Base-by-base conservation (phyloP, 2,329 filamentous ascomycete genomes). In the Fusarium chaquense region DNA sequence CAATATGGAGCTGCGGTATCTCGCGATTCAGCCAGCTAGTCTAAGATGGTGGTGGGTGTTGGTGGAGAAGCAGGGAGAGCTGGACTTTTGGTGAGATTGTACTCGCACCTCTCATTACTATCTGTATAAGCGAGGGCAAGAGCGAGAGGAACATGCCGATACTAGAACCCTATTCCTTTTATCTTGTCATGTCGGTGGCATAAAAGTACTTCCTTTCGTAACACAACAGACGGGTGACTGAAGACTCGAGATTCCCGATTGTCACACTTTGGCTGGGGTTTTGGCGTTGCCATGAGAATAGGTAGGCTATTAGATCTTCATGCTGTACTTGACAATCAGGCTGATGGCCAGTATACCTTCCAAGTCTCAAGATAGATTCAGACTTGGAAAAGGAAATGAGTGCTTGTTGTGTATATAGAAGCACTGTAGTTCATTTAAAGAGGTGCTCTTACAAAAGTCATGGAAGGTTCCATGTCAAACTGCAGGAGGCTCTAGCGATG, bases 221-320 rank as follows among this genome's bases (percentile, higher is more conserved):
- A 10, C 30, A 61, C 43, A 5, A 33, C 11, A 40, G 43, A 12
- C 22, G 43, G 41, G 40, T 38, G 26, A 30, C 28, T 65, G 26
- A 47, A 43, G 43, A 60, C 62, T 65, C 41, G 62, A 65, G 43
- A 28, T 53, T 60, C 20, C 54, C 24, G 20, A 33, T 55, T 20
- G 41, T 54, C 43, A 33, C 30, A 49, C 54, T 28, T n/a, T 20
- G 41, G 24, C 43, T 61, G 12, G 3, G 15, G 15, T 59, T 33
- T 46, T 55, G 38, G 54, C 62, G 38, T 38, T 30, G 51, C 12
- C 18, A 38, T 15, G 24, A 22, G 55, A 41, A 43, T 65, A 30
- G 28, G 28, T 30, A 65, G 43, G 62, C 43, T 61, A 41, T 40
- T 26, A 18, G 32, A 45, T 13, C 44, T 24, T 11, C 26, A 36